Evolutionary conservation across 495 filamentous ascomycete genomes (phyloP), one percentile per base, ranked within the genome.

Genomic region (Beverwykella pulmonaria): DNA sequence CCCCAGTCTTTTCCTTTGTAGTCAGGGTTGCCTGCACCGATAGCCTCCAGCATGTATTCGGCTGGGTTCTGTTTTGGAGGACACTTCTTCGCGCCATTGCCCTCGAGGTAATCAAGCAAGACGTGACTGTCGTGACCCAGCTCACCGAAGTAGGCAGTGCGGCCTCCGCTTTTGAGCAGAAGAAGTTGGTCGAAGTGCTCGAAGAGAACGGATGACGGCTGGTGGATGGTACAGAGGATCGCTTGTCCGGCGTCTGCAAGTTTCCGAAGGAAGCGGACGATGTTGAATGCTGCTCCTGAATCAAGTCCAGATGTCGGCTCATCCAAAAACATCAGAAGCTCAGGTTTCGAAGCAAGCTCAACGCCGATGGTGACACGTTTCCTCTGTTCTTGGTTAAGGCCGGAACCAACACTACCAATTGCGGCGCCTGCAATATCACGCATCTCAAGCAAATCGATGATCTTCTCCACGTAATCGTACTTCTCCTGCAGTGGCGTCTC

Each of bases 221-320:
- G 93, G 75, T 97, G 93, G 67, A 96, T 97, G 0, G 93, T 97
- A 76, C 90, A 92, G 1, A 96, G 84, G 73, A 97, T 91, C n/a
- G 93, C 92, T 70, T 96, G 92, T 1, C 93, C 93, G 41, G 87
- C 86, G 0, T 83, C 85, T 0, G 92, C 87, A 10, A 96, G 83
- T 78, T 95, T 96, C 53, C 87, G 87, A 53, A 96, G 76, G 81
- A 96, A 96, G 50, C 90, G 87, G 15, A 96, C 86, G 64, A 96
- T 96, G 65, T 93, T 93, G 80, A 91, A 97, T 2, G 93, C 89
- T 59, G 84, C 86, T 71, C 92, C 91, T 41, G 86, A 87, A 73
- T 97, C 92, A 3, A 97, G 82, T 53, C 93, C 93, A 14, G 87
- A 90, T 0, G 93, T 97, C 0, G 93, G 93, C 71, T 97, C 93